Percentiles rank a stretch among this genome's conserved stretches.
These are phyloP conservation scores for Acanthamoeba sp. DNA, from an alignment of 208 protist species.

Conservation along the genomic window DNA sequence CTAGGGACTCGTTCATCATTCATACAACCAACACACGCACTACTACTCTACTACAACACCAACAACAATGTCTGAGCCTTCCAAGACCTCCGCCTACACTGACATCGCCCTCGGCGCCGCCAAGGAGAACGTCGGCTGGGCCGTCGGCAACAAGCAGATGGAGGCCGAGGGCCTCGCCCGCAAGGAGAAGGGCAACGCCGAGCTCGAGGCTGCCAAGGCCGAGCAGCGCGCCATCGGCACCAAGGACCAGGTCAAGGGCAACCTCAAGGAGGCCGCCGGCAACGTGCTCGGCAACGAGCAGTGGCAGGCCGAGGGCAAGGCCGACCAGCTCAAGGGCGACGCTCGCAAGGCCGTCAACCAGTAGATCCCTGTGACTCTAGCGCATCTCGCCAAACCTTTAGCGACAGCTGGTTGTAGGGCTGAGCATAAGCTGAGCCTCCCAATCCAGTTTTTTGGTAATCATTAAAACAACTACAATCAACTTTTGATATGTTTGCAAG, in stretches of 20 bases:
- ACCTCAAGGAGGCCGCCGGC: constrained; percentile 31
- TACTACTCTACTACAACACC: not conserved
- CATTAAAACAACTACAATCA: too few relatives aligned
- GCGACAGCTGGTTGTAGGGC: too few relatives aligned
- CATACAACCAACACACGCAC: too few relatives aligned
- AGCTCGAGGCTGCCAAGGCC: constrained; percentile 26
- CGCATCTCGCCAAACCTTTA: too few relatives aligned
- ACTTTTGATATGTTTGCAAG: too few relatives aligned
- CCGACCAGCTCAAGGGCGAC: constrained; percentile 23
- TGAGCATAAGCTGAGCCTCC: too few relatives aligned
- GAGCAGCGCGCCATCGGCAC: not conserved
- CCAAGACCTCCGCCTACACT: not conserved
- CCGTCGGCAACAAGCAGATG: constrained; percentile 29
- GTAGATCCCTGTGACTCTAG: not conserved
- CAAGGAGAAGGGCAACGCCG: constrained; percentile 46
- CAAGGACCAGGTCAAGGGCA: not conserved
- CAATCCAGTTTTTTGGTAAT: too few relatives aligned
- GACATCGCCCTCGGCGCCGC: not conserved
- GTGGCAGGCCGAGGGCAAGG: not conserved
- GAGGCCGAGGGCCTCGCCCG: constrained; percentile 8
- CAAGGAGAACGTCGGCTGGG: constrained; percentile 32
- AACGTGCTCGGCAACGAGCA: constrained; percentile 24
- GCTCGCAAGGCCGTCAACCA: not conserved
- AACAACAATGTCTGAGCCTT: constrained; percentile 21
- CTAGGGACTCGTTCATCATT: too few relatives aligned